Conservation (phyloP, 768 basidiomycete species). For the Phanerochaete carnosa region DNA sequence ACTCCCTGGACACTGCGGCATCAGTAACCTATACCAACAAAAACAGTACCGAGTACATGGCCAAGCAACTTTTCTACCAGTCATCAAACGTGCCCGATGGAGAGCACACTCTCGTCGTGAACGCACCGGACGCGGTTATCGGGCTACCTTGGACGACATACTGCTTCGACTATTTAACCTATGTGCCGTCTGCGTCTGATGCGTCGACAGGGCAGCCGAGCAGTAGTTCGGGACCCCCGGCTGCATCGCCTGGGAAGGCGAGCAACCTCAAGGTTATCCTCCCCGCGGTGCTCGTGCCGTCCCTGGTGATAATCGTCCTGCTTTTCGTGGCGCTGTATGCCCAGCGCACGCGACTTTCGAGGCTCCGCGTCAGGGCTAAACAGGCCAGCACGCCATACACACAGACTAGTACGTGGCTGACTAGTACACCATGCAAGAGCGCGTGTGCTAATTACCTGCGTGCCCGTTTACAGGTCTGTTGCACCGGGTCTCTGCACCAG, state of each 20-base stretch:
- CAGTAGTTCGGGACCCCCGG: not conserved
- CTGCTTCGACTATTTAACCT: not conserved
- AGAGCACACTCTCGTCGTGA: not conserved
- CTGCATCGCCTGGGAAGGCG: not conserved
- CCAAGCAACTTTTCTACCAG: not conserved
- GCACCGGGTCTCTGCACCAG: not conserved
- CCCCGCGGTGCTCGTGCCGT: not conserved
- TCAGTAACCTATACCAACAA: not conserved
- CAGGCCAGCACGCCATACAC: not conserved
- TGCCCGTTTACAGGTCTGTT: not conserved
- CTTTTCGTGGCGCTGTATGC: not conserved
- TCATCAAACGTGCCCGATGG: not conserved
- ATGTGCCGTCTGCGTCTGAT: not conserved
- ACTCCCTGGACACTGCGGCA: not conserved
- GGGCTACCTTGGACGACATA: not conserved
- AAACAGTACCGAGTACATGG: not conserved
- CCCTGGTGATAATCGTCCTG: not conserved
- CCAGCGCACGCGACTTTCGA: not conserved
- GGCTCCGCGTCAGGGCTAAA: not conserved
- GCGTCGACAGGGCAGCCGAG: not conserved
- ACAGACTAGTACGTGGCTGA: not conserved
- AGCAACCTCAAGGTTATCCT: not conserved
- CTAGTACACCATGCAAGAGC: not conserved
- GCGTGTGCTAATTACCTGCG: not conserved
- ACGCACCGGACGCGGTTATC: not conserved